Percentiles rank a stretch among this genome's conserved stretches.
phyloP scores from a whole-genome alignment of 2,329 filamentous ascomycete species.

The Venturia asperata region DNA sequence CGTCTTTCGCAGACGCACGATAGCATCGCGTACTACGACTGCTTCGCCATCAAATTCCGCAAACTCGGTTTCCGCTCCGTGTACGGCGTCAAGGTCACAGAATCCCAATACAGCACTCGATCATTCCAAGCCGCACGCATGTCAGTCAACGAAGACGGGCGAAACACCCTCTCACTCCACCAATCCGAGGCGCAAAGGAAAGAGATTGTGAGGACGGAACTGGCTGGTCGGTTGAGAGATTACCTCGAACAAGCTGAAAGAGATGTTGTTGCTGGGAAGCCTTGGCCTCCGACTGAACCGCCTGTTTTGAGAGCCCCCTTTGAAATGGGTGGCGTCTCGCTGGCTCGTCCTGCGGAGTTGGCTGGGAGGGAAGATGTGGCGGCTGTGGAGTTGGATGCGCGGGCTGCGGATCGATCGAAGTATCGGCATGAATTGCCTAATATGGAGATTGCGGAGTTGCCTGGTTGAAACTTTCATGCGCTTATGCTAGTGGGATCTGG shows the following conservation, averaged over 20 bases:
- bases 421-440: neutral
- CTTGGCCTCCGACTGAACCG: constrained; percentile 13
- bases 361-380: neutral
- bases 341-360: neutral
- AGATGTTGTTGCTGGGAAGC: constrained; percentile 6
- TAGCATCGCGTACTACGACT: constrained; percentile 22
- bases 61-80: constrained; percentile 16
- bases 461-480: neutral
- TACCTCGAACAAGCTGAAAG: constrained; percentile 17
- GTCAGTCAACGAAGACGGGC: neutral
- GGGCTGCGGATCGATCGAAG: neutral
- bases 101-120: constrained; percentile 14
- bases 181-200: neutral
- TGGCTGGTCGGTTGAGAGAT: constrained; percentile 14
- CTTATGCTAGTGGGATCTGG: neutral
- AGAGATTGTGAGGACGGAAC: constrained; percentile 9
- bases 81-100: constrained; percentile 17
- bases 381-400: neutral
- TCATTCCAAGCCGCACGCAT: constrained; percentile 1
- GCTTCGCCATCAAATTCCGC: constrained; percentile 19
- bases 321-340: constrained; percentile 3
- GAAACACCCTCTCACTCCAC: neutral
- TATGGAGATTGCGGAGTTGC: constrained; percentile 10
- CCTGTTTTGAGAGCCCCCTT: neutral
- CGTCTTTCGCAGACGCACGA: constrained; percentile 25